Evolutionary conservation across 176 grass and related monocot species (phyloP).

Genomic region (Zoysia pacifica): DNA sequence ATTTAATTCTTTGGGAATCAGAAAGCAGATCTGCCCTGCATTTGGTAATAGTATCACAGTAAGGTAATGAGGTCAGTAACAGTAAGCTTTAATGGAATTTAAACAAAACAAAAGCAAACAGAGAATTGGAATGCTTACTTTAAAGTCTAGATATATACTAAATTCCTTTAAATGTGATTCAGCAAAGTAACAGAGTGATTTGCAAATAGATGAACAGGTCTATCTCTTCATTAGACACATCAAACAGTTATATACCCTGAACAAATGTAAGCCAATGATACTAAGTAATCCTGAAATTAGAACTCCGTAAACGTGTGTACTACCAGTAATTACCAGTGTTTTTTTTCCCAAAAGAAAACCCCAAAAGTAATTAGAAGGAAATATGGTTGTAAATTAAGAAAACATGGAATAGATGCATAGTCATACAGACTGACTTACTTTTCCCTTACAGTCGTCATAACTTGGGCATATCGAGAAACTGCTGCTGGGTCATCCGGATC

Average conservation of each 20-base stretch:
- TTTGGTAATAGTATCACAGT: constrained; percentile 25
- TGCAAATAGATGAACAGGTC: no score
- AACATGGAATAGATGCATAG: neutral
- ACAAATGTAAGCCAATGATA: neutral
- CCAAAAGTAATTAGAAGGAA: neutral
- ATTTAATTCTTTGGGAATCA: constrained; percentile 78
- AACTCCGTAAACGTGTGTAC: neutral
- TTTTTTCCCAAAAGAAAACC: neutral
- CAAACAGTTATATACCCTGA: neutral
- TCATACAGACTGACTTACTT: constrained; percentile 59
- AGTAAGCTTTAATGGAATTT: neutral
- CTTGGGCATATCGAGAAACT: constrained; percentile 69
- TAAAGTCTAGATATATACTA: neutral
- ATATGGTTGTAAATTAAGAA: neutral
- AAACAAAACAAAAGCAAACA: constrained; percentile 27
- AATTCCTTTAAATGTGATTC: constrained; percentile 16
- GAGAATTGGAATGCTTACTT: neutral
- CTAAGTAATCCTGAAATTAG: neutral
- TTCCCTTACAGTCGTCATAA: constrained; percentile 84
- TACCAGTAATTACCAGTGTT: neutral
- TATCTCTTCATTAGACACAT: neutral
- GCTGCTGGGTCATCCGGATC: constrained; percentile 81
- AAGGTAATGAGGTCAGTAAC: constrained; percentile 9
- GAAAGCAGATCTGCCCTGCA: constrained; percentile 82
- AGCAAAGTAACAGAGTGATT: neutral